Percentiles rank a stretch among this genome's conserved stretches.
These are phyloP conservation scores for Elsinoe perseae DNA, from an alignment of 2,329 filamentous ascomycete species.

Conservation along the genomic window DNA sequence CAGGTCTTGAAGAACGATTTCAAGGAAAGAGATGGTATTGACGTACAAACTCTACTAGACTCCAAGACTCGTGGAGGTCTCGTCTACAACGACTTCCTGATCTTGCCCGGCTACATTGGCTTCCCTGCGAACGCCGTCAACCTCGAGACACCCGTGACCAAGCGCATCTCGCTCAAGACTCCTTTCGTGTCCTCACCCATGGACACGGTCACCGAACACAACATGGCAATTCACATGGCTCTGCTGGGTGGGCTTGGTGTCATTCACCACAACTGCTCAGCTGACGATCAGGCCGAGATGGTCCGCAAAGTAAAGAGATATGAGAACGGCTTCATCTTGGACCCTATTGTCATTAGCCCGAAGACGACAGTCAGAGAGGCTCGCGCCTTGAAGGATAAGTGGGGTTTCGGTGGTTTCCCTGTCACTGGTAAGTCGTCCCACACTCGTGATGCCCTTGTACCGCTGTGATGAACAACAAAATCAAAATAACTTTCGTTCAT, in stretches of 20 bases:
- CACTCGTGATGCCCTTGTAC: constrained; percentile 27
- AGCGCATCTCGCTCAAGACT: constrained; percentile 91
- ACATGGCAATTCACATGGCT: constrained; percentile 98
- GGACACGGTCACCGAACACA: constrained; percentile 98
- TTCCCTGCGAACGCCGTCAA: constrained; percentile 85
- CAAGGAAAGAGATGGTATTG: constrained; percentile 72
- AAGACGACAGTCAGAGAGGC: constrained; percentile 85
- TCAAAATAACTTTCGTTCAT: constrained; percentile 99
- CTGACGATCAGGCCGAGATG: constrained; percentile 96
- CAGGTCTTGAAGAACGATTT: constrained; percentile 74
- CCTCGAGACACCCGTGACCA: constrained; percentile 88
- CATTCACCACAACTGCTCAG: constrained; percentile 99
- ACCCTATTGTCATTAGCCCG: constrained; percentile 85
- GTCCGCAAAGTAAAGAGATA: constrained; percentile 98
- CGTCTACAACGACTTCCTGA: constrained; percentile 97
- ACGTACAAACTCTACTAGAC: constrained; percentile 79
- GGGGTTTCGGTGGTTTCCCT: constrained; percentile 97
- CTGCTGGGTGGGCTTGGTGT: constrained; percentile 83
- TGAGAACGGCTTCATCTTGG: constrained; percentile 97
- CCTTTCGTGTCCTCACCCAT: constrained; percentile 97
- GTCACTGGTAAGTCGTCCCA: constrained; percentile 73
- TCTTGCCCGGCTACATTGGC: constrained; percentile 94
- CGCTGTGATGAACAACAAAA: constrained; percentile 67
- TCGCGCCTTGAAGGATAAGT: constrained; percentile 88
- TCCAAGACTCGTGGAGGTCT: constrained; percentile 86